phyloP scores from a whole-genome alignment of 805 yeast species.

The Candida ascalaphidarum region DNA sequence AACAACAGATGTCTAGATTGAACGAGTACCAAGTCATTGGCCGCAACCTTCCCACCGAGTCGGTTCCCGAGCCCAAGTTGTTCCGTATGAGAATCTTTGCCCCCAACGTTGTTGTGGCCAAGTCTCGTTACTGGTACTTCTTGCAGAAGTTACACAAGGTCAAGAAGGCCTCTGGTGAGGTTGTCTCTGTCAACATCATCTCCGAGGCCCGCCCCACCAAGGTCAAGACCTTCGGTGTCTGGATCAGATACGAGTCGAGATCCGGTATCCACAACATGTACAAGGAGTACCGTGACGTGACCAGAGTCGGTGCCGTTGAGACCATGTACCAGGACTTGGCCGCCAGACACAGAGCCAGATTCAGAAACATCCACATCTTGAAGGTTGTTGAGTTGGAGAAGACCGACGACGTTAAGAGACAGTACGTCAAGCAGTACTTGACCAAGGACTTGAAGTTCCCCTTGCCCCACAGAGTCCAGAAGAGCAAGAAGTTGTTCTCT shows the following conservation, averaged over 20 bases:
- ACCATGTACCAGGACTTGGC: constrained; percentile 99
- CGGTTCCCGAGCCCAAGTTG: constrained; percentile 99
- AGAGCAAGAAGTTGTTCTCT: constrained; percentile 81
- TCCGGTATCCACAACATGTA: constrained; percentile 99
- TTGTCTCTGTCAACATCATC: constrained; percentile 86
- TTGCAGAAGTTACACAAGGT: constrained; percentile 98
- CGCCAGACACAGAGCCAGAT: constrained; percentile 99
- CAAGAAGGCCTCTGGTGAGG: constrained; percentile 99
- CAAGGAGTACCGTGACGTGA: constrained; percentile 99
- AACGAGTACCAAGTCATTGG: constrained; percentile 99
- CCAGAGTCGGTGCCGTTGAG: constrained; percentile 99
- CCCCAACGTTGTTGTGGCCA: constrained; percentile 97
- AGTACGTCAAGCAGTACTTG: constrained; percentile 95
- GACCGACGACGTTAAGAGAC: constrained; percentile 98
- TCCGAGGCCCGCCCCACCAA: constrained; percentile 95
- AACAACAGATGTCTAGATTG: constrained; percentile 74
- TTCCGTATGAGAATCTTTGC: constrained; percentile 99
- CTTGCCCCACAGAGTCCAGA: constrained; percentile 98
- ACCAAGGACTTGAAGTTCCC: constrained; percentile 97
- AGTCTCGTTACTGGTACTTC: constrained; percentile 99
- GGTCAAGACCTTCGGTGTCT: constrained; percentile 99
- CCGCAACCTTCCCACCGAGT: constrained; percentile 99
- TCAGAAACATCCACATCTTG: constrained; percentile 98
- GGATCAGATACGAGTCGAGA: constrained; percentile 99
- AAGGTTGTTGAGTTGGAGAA: constrained; percentile 98